Conservation (phyloP, 176 grass and related monocot species). For the Luzula sylvatica region DNA sequence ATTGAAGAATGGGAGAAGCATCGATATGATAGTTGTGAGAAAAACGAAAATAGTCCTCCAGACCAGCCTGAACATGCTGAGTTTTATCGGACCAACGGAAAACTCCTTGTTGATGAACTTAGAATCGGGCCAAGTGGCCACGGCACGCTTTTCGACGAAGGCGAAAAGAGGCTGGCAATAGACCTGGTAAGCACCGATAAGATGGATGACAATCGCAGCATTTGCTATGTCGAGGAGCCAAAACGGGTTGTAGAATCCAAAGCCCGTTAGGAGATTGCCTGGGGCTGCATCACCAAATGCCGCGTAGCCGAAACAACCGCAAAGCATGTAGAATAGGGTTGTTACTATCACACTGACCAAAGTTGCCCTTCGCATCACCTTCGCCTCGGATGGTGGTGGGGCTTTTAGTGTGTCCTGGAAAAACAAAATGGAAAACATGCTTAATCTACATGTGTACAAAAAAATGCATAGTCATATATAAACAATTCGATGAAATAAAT, state of each 20-base stretch:
- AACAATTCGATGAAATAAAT: neutral
- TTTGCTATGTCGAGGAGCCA: constrained; percentile 90
- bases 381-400: constrained; percentile 64
- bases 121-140: constrained; percentile 45
- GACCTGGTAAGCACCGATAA: constrained; percentile 71
- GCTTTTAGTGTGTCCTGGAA: constrained; percentile 63
- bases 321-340: constrained; percentile 80
- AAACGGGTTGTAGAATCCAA: constrained; percentile 90
- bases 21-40: constrained; percentile 38
- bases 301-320: constrained; percentile 80
- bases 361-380: constrained; percentile 77
- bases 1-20: constrained; percentile 57
- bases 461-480: neutral
- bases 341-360: constrained; percentile 50
- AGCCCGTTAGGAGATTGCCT: constrained; percentile 77
- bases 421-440: neutral
- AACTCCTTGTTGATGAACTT: constrained; percentile 38
- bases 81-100: constrained; percentile 6
- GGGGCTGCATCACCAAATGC: constrained; percentile 73
- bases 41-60: constrained; percentile 37
- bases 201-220: constrained; percentile 75
- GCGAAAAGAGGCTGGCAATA: constrained; percentile 79
- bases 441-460: neutral
- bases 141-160: constrained; percentile 54
- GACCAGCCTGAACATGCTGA: constrained; percentile 38